A percentile compares a stretch with the other conserved stretches of the same genome.
phyloP scores from a whole-genome alignment of 106 monocot genomes.

The Platanthera zijinensis region DNA sequence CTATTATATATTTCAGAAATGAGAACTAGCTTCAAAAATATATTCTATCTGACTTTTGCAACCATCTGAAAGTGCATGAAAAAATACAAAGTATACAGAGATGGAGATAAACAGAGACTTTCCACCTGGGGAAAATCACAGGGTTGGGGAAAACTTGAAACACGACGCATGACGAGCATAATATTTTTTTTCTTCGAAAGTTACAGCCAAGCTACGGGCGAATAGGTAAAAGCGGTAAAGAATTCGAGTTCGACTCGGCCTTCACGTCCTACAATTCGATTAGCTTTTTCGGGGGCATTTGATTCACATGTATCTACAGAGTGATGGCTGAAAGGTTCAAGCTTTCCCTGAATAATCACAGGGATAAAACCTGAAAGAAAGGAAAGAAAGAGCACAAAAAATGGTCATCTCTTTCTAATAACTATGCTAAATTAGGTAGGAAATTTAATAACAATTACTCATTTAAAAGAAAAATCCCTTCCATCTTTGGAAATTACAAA shows the following conservation, averaged over 20 bases:
- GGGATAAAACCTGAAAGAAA: neutral
- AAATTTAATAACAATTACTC: too few species aligned
- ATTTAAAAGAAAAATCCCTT: too few species aligned
- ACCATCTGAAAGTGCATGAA: neutral
- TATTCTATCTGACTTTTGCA: neutral
- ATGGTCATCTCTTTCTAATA: neutral
- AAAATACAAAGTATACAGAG: neutral
- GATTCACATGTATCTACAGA: neutral
- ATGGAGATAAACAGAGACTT: neutral
- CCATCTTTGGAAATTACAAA: too few species aligned
- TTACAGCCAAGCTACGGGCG: neutral
- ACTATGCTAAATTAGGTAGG: too few species aligned
- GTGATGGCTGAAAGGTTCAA: neutral
- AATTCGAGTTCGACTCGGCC: neutral
- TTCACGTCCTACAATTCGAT: neutral
- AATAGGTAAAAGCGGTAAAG: neutral
- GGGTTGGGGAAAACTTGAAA: neutral
- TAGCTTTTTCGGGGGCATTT: neutral
- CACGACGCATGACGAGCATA: neutral
- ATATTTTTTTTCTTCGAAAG: neutral
- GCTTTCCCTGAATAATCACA: neutral
- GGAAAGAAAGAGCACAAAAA: neutral
- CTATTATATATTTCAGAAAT: neutral
- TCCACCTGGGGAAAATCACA: neutral
- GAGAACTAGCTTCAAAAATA: neutral